These are phyloP conservation scores for Zygosaccharomyces gambellarensis DNA, from an alignment of 805 yeast species.

Conservation along the genomic window DNA sequence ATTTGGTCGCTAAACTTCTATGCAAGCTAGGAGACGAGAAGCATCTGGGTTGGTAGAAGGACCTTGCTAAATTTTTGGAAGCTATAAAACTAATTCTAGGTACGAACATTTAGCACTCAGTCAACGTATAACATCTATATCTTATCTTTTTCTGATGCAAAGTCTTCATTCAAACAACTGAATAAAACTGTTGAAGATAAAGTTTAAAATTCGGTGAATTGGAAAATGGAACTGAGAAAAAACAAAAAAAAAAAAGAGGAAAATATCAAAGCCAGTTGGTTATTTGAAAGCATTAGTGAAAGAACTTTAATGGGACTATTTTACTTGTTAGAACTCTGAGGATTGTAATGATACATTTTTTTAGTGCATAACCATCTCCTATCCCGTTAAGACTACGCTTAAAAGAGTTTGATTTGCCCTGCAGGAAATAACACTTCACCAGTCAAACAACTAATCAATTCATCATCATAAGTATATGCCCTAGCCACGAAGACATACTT, in stretches of 20 bases:
- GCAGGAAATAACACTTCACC: conserved; percentile 53
- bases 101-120: neutral
- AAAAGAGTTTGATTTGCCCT: conserved; percentile 1
- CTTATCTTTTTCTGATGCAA: neutral
- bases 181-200: neutral
- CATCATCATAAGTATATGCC: conserved; percentile 83
- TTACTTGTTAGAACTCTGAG: neutral
- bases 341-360: neutral
- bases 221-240: neutral
- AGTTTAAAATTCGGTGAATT: neutral
- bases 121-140: neutral
- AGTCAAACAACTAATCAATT: conserved; percentile 75
- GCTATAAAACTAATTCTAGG: neutral
- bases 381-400: neutral
- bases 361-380: neutral
- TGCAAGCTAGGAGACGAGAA: neutral
- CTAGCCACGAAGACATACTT: conserved; percentile 80
- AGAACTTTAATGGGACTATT: neutral
- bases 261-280: neutral
- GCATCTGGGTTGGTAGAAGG: neutral
- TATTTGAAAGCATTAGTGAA: neutral
- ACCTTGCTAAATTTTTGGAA: neutral
- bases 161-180: neutral
- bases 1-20: conserved; percentile 7
- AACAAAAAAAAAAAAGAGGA: neutral